Conservation (phyloP, 2,329 filamentous ascomycete genomes). For the Trichophyton equinum region DNA sequence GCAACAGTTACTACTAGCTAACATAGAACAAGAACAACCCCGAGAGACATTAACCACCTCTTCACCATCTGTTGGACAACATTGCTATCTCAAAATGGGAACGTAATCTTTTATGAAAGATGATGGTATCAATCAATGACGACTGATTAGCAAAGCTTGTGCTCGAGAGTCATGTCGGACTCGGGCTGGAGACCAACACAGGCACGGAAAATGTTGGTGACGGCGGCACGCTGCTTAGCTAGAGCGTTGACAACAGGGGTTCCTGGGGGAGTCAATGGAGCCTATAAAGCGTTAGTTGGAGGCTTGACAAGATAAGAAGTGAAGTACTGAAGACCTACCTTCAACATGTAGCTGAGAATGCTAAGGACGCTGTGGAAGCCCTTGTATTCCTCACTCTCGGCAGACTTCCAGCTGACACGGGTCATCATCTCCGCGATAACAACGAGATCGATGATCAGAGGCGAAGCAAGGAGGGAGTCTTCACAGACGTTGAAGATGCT, state of each 20-base stretch:
- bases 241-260: slow-evolving; percentile 93
- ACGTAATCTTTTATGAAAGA: neutral
- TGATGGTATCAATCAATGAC: neutral
- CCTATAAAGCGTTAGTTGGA: slow-evolving; percentile 37
- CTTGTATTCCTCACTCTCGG: slow-evolving; percentile 59
- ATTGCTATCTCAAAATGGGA: neutral
- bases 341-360: slow-evolving; percentile 97
- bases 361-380: slow-evolving; percentile 95
- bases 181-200: slow-evolving; percentile 94
- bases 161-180: slow-evolving; percentile 97
- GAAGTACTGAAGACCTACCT: slow-evolving; percentile 30
- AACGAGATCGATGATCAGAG: slow-evolving; percentile 93
- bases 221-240: slow-evolving; percentile 83
- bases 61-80: neutral
- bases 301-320: neutral
- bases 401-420: slow-evolving; percentile 78
- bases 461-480: slow-evolving; percentile 89
- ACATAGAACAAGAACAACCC: neutral
- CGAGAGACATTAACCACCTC: neutral
- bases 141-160: slow-evolving; percentile 71
- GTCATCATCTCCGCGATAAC: slow-evolving; percentile 96
- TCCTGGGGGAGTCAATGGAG: slow-evolving; percentile 82
- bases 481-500: slow-evolving; percentile 98
- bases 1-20: neutral
- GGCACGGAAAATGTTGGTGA: slow-evolving; percentile 98